Evolutionary conservation across 2,329 filamentous ascomycete genomes (phyloP).

Genomic region (Cladophialophora yegresii): DNA sequence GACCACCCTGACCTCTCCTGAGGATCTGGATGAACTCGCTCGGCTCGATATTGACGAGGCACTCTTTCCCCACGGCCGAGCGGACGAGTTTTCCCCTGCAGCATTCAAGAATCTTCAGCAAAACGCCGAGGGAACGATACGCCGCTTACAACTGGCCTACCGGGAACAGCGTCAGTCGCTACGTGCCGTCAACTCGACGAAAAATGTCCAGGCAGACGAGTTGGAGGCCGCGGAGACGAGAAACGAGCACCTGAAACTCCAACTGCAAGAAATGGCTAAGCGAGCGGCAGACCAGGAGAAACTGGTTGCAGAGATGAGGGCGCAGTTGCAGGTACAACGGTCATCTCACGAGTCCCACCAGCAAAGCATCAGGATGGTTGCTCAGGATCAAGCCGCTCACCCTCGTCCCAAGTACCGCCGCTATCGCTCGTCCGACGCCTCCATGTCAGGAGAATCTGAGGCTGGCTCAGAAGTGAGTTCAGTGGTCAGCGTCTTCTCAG

Average conservation of each 20-base stretch:
- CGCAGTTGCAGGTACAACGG: constrained; percentile 46
- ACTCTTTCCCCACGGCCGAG: constrained; percentile 56
- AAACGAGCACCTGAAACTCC: constrained; percentile 59
- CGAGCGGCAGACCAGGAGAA: constrained; percentile 59
- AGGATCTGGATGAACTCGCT: constrained; percentile 54
- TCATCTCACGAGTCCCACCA: constrained; percentile 22
- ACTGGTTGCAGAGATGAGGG: constrained; percentile 55
- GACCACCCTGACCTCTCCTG: constrained; percentile 37
- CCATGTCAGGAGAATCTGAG: constrained; percentile 57
- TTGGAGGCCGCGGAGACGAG: constrained; percentile 62
- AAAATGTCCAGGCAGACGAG: constrained; percentile 61
- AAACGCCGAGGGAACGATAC: constrained; percentile 58
- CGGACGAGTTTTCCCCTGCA: constrained; percentile 53
- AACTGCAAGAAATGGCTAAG: constrained; percentile 62
- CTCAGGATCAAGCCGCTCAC: constrained; percentile 34
- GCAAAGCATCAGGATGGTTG: constrained; percentile 39
- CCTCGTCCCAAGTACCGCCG: constrained; percentile 39
- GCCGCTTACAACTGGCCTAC: constrained; percentile 60
- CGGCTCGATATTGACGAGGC: constrained; percentile 57
- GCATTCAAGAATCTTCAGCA: constrained; percentile 59
- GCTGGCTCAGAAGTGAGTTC: constrained; percentile 61
- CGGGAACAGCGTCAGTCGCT: constrained; percentile 54
- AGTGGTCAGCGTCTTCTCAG: constrained; percentile 52
- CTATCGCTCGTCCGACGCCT: constrained; percentile 46
- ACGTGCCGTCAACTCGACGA: constrained; percentile 55